These are phyloP conservation scores for Cyclanthera cordifolia DNA, from an alignment of 306 rosid genomes.

Conservation along the genomic window DNA sequence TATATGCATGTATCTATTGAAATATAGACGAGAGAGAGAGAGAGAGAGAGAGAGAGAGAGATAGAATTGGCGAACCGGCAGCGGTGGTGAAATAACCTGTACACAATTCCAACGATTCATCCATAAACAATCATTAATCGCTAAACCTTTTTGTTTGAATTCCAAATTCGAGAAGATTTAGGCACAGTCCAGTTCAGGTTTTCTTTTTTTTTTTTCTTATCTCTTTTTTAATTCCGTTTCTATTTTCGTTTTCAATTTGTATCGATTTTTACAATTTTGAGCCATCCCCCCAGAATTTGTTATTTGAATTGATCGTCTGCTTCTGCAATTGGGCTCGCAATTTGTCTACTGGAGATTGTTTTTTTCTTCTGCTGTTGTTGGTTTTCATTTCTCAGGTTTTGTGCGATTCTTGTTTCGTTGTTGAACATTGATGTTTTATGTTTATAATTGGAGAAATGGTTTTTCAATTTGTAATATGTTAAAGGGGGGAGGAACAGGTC, in stretches of 20 bases:
- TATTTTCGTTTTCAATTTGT: slow-evolving; percentile 4
- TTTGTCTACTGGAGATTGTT: slow-evolving; percentile 37
- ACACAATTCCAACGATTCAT: slow-evolving; percentile 24
- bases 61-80: slow-evolving; percentile 21
- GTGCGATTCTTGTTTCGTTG: slow-evolving; percentile 7
- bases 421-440: background rate
- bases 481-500: background rate
- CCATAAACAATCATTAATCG: slow-evolving; percentile 21
- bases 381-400: slow-evolving; percentile 3
- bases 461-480: background rate
- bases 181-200: slow-evolving; percentile 23
- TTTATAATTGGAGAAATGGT: background rate
- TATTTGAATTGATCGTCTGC: slow-evolving; percentile 19
- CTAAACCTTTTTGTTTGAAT: slow-evolving; percentile 24
- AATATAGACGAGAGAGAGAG: background rate
- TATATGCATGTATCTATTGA: too few species aligned
- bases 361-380: slow-evolving; percentile 18
- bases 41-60: background rate
- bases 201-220: slow-evolving; percentile 13
- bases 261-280: slow-evolving; percentile 15
- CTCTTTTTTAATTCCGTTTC: slow-evolving; percentile 7
- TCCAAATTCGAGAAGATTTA: slow-evolving; percentile 21
- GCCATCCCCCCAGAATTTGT: slow-evolving; percentile 17
- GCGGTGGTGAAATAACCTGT: slow-evolving; percentile 24
- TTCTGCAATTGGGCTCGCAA: slow-evolving; percentile 31